Percentiles rank a stretch among this genome's conserved stretches.
These are phyloP conservation scores for Achaetomium macrosporum DNA, from an alignment of 2,329 filamentous ascomycete genomes.

Conservation along the genomic window DNA sequence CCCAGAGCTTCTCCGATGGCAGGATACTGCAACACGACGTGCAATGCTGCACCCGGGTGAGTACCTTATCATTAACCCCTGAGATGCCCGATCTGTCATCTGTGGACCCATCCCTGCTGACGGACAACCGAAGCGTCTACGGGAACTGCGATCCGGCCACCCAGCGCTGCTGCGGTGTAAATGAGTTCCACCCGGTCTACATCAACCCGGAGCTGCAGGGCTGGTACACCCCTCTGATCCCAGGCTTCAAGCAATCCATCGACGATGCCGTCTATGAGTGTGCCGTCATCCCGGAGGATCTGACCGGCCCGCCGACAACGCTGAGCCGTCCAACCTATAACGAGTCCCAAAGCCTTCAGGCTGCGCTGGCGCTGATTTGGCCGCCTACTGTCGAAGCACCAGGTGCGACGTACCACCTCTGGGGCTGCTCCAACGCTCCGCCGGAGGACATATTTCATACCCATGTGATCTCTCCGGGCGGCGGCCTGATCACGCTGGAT, in stretches of 20 bases:
- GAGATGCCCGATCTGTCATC: too few species aligned
- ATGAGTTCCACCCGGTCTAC: constrained; percentile 39
- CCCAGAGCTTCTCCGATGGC: constrained; percentile 7
- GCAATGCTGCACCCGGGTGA: not conserved
- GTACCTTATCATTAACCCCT: too few species aligned
- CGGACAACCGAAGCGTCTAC: constrained; percentile 9
- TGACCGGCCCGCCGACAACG: constrained; percentile 10
- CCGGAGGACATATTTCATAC: not conserved
- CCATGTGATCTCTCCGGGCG: too few species aligned
- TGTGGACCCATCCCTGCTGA: not conserved
- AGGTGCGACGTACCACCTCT: constrained; percentile 2
- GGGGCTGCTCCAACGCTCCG: constrained; percentile 12
- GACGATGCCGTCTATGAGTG: constrained; percentile 20
- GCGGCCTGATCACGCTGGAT: too few species aligned
- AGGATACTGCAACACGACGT: constrained; percentile 6
- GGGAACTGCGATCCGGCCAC: constrained; percentile 21
- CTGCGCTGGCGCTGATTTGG: constrained; percentile 2
- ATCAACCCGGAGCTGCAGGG: constrained; percentile 45
- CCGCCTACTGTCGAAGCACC: not conserved
- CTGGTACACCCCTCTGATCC: constrained; percentile 36
- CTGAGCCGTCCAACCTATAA: not conserved
- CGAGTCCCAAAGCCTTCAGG: not conserved
- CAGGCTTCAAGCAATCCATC: constrained; percentile 19
- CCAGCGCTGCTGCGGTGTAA: constrained; percentile 24
- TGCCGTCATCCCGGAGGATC: constrained; percentile 10